Base-by-base conservation (phyloP, 2,329 filamentous ascomycete species). In the Pseudogymnoascus sp. region DNA sequence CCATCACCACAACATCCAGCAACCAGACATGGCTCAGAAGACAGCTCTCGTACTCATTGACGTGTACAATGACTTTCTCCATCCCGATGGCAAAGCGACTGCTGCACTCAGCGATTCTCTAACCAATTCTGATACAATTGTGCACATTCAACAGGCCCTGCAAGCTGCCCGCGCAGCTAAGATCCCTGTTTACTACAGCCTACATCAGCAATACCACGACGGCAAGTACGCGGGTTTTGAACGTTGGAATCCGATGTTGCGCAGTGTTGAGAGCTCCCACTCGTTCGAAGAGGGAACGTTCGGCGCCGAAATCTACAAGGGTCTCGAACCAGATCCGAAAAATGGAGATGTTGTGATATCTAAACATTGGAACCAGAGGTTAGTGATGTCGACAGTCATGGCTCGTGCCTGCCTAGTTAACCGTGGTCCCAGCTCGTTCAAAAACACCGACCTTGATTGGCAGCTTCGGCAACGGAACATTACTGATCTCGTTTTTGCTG, bases 391-490 rank as follows among this genome's bases (percentile, higher is more conserved):
- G 13, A 28, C 34, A 21, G 31, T 60, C n/a, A 61, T 21, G 13
- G 14, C 39, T 34, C 16, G 25, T 21, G 31, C 10, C 6, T 23
- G 14, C 8, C 13, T 14, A 4, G 21, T 7, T 37, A 61, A 45
- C 21, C 60, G 14, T 37, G 8, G 6, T 31, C 19, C 34, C 25
- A 71, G 69, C 54, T 74, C 72, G 0, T 76, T 76, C 61, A 60
- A 68, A n/a, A 75, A 74, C 45, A 76, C 74, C 1, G 74, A 76
- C 68, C 63, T 76, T 19, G 72, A 75, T 36, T 75, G 71, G 62
- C 73, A 75, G 64, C 67, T 76, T 19, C 68, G 68, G 2, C 74
- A 76, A 64, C 66, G 71, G 19, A 73, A 73, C 19, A 72, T 76
- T 11, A 72, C 68, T 2, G 66, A 75, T 37, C 19, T 76, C 6